phyloP scores from a whole-genome alignment of 345 rosid species.

The Kernera saxatilis region DNA sequence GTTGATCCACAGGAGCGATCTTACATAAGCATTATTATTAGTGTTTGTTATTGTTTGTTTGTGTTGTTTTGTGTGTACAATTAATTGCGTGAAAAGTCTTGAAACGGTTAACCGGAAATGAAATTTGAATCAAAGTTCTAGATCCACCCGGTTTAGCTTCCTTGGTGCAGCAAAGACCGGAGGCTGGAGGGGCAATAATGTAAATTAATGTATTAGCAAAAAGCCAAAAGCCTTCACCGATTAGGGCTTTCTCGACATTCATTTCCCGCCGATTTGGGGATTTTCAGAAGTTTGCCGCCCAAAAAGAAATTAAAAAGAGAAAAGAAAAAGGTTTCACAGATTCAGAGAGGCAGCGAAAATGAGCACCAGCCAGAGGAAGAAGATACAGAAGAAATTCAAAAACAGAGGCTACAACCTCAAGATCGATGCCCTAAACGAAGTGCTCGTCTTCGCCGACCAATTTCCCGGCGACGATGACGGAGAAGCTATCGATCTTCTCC shows the following conservation, averaged over 20 bases:
- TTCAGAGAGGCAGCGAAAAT: slow-evolving; percentile 19
- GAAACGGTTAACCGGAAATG: slow-evolving; percentile 1
- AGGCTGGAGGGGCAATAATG: neutral
- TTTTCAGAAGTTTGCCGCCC: slow-evolving; percentile 1
- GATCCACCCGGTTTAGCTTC: neutral
- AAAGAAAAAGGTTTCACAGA: neutral
- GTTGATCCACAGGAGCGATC: slow-evolving; percentile 10
- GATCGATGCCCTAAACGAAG: slow-evolving; percentile 66
- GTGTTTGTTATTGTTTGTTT: neutral
- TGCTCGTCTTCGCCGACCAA: slow-evolving; percentile 52
- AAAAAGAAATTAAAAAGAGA: neutral
- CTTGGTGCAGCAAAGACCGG: neutral
- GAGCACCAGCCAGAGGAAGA: slow-evolving; percentile 53
- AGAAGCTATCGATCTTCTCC: slow-evolving; percentile 73
- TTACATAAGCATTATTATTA: neutral
- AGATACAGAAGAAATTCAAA: slow-evolving; percentile 68
- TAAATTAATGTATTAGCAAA: neutral
- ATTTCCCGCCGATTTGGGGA: slow-evolving; percentile 9
- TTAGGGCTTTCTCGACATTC: slow-evolving; percentile 7
- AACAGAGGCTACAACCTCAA: slow-evolving; percentile 67
- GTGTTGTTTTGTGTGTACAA: neutral
- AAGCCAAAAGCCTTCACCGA: neutral
- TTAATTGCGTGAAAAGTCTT: neutral
- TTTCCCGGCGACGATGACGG: slow-evolving; percentile 58
- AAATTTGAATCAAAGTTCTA: neutral